phyloP scores from a whole-genome alignment of 2,329 filamentous ascomycete species.

The Saccharata proteae region DNA sequence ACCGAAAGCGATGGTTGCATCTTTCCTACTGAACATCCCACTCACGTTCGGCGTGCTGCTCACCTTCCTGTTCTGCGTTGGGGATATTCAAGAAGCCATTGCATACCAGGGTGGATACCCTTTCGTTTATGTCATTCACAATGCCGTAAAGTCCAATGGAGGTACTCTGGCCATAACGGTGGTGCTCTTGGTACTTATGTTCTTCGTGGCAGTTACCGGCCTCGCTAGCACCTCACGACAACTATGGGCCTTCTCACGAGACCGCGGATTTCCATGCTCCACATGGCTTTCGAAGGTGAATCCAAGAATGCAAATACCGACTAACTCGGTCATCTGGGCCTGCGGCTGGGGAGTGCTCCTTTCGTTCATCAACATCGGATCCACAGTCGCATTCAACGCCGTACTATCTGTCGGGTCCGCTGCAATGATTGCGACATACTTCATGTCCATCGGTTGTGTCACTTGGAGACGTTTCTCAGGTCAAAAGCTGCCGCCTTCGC shows the following conservation, averaged over 20 bases:
- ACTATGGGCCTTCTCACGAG: constrained; percentile 13
- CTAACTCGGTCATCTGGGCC: constrained; percentile 9
- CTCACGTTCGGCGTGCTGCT: constrained; percentile 11
- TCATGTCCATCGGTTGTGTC: constrained; percentile 9
- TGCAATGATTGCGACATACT: constrained; percentile 9
- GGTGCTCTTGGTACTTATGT: constrained; percentile 10
- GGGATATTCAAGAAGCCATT: constrained; percentile 4
- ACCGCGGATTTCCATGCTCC: constrained; percentile 11
- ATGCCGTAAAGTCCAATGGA: constrained; percentile 8
- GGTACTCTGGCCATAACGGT: constrained; percentile 9
- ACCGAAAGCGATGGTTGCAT: constrained; percentile 10
- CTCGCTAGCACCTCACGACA: constrained; percentile 11
- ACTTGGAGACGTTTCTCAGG: constrained; percentile 7
- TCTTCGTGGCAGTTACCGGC: constrained; percentile 10
- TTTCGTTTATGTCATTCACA: constrained; percentile 6
- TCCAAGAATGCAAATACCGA: constrained; percentile 8
- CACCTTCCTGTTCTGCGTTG: constrained; percentile 12
- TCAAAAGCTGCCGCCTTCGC: constrained; percentile 7
- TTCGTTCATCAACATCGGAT: constrained; percentile 35
- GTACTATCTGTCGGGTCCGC: constrained; percentile 8
- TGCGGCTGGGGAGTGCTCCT: constrained; percentile 21
- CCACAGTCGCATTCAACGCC: constrained; percentile 29
- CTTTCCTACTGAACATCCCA: constrained; percentile 10
- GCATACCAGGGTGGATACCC: constrained; percentile 5
- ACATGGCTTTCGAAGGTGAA: constrained; percentile 10